Conservation (phyloP, 257 asterid genomes). For the Solanum chilense region DNA sequence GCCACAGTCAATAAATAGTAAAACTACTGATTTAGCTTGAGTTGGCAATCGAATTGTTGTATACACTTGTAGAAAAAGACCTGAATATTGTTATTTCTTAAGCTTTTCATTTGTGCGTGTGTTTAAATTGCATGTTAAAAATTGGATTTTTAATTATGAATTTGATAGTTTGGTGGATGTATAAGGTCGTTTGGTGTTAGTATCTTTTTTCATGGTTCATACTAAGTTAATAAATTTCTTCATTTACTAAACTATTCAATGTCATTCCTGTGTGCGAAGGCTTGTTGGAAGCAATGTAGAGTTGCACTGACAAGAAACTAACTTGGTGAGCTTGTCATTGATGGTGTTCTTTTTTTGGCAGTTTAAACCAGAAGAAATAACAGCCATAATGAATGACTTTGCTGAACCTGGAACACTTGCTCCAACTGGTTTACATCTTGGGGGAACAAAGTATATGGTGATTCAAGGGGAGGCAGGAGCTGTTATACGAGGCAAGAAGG, state of each 20-base stretch:
- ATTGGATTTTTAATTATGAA: background rate
- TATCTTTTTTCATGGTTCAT: background rate
- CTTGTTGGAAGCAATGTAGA: background rate
- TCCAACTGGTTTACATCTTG: conserved; percentile 29
- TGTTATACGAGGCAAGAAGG: conserved; percentile 7
- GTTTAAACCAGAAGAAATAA: conserved; percentile 33
- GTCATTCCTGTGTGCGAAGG: background rate
- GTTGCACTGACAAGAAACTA: background rate
- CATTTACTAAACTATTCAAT: background rate
- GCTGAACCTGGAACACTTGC: conserved; percentile 41
- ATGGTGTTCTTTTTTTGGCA: background rate
- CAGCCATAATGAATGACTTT: conserved; percentile 30
- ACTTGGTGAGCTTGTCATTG: background rate
- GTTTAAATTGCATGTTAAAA: background rate
- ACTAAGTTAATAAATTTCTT: background rate
- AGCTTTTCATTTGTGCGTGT: background rate
- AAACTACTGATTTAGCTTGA: background rate
- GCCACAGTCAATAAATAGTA: background rate
- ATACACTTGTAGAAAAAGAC: background rate
- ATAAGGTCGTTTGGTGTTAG: background rate
- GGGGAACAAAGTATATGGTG: conserved; percentile 15
- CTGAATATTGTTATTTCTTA: background rate
- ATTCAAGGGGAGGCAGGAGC: conserved; percentile 28
- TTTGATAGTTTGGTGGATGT: background rate
- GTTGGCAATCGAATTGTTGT: background rate